Evolutionary conservation across 192 early-diverging fungal species (phyloP), one percentile per base, ranked within the genome.

Genomic region (Spizellomyces punctatus): DNA sequence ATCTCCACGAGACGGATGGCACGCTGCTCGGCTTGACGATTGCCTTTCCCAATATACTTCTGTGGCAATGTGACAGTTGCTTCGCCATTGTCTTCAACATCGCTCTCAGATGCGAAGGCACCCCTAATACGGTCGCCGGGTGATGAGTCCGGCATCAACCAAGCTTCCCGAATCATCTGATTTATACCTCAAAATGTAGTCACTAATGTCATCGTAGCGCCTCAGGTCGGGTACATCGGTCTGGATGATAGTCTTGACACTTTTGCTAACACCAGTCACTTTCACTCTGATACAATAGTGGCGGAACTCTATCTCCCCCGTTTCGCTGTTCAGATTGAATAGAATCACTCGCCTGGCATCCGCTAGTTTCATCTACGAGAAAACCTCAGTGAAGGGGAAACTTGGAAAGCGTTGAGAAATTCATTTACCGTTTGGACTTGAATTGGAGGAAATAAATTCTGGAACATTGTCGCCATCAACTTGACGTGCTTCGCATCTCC

Each of bases 371-470:
- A 99, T 96, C 27, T 36, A 36, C 27, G 27, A 36, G 3, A 36
- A 36, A 3, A 3, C 27, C 85, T 94, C 6, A 16, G 14, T 2
- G 46, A 65, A 22, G 2, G 2, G 10, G 56, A 57, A 22, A 66
- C 3, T 36, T 36, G 27, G 3, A 36, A 36, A 36, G 27, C 27
- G 27, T 36, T 36, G 27, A 36, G 3, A 36, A 36, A 2, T 36
- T 36, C 27, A 63, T 82, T 71, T 36, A 36, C 27, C 84, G 86
- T 93, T 70, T 92, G 87, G 21, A 97, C 92, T 79, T 96, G 94
- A 70, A 99, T 97, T 1, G 97, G 80, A 1, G 97, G 96, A 73
- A 96, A 96, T 90, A 99, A 88, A 77, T 96, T 97, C 69, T 98
- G 97, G 67, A 99, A 91, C 87, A 96, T 91, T 10, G 93, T 92